Evolutionary conservation across 2,329 filamentous ascomycete genomes (phyloP).

Genomic region (Penicillium crustosum): DNA sequence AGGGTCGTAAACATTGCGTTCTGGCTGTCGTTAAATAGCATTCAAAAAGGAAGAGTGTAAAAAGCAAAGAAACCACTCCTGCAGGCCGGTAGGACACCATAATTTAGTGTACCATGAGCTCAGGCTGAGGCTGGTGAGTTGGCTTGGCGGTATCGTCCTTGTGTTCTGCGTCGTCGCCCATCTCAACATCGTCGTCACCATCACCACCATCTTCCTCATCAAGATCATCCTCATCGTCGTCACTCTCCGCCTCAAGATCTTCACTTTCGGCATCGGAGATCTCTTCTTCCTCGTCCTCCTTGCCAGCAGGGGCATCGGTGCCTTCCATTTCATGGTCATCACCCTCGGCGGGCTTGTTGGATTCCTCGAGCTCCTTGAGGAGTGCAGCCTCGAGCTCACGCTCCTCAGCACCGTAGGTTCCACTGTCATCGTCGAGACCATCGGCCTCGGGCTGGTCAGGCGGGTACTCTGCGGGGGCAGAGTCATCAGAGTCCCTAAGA

Average conservation of each 20-base stretch:
- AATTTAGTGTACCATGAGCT: conserved; percentile 50
- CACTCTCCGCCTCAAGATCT: conserved; percentile 75
- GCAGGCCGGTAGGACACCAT: conserved; percentile 1
- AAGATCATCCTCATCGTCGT: conserved; percentile 68
- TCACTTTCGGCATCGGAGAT: conserved; percentile 75
- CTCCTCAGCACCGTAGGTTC: conserved; percentile 88
- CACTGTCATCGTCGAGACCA: conserved; percentile 74
- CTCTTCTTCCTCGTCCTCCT: conserved; percentile 60
- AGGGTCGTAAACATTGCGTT: conserved; percentile 33
- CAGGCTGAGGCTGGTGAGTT: conserved; percentile 37
- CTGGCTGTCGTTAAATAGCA: conserved; percentile 33
- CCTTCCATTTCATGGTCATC: conserved; percentile 77
- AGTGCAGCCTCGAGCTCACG: conserved; percentile 68
- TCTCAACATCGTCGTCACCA: conserved; percentile 58
- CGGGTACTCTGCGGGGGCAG: conserved; percentile 91
- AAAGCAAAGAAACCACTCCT: conserved; percentile 8
- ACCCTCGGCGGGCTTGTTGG: conserved; percentile 44
- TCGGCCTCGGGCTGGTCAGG: conserved; percentile 98
- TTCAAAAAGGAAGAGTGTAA: conserved; percentile 18
- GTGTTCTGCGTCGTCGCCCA: conserved; percentile 54
- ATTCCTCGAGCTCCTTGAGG: conserved; percentile 52
- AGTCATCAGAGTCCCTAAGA: conserved; percentile 90
- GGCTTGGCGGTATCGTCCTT: conserved; percentile 38
- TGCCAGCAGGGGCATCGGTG: conserved; percentile 55
- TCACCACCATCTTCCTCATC: conserved; percentile 63